Base-by-base conservation (phyloP, 352 stramenopile genomes). In the Pythium utonaiense region DNA sequence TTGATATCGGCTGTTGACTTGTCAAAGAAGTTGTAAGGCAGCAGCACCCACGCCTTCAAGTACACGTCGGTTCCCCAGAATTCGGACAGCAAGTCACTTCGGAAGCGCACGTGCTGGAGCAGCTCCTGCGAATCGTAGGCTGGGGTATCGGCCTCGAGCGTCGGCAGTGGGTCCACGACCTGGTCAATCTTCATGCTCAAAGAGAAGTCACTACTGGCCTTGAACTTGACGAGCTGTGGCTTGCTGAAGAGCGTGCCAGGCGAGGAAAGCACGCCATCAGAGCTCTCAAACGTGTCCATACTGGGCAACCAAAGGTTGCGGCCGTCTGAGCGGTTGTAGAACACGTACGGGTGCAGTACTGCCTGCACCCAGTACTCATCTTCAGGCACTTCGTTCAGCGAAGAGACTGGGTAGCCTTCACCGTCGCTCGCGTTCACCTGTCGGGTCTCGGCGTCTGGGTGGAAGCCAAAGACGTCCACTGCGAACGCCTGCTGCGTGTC, bases 41-140 rank as follows among this genome's bases (percentile, higher is more conserved):
- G 70, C 62, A 91, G 48, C 22, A 91, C 66, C 80, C 80, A 91
- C 14, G 80, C 80, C 41, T 91, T 84, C 6, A 91, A 66, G 41
- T 64, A 80, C 13, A 91, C 77, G 45, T 91, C 80, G 1, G 72
- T 84, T 16, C 78, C 80, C 80, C 80, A 91, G 57, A 91, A 91
- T 33, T 70, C 24, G 4, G 80, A 91, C 38, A 91, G 55, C 56
- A 72, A 74, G 19, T 66, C 59, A 28, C 77, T 88, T 28, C 78
- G 78, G 71, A 88, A 87, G 36, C 69, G 66, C 45, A 91, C 72
- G 65, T 91, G 80, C 49, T 86, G 80, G 8, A 91, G 74, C 53
- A 88, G 54, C 62, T 88, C 71, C 21, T 84, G 66, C 0, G 62
- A 54, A 22, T 84, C 75, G 52, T 64, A 62, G 8, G 21, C 21